phyloP scores from a whole-genome alignment of 768 basidiomycete genomes.

The Sporobolomyces roseus region DNA sequence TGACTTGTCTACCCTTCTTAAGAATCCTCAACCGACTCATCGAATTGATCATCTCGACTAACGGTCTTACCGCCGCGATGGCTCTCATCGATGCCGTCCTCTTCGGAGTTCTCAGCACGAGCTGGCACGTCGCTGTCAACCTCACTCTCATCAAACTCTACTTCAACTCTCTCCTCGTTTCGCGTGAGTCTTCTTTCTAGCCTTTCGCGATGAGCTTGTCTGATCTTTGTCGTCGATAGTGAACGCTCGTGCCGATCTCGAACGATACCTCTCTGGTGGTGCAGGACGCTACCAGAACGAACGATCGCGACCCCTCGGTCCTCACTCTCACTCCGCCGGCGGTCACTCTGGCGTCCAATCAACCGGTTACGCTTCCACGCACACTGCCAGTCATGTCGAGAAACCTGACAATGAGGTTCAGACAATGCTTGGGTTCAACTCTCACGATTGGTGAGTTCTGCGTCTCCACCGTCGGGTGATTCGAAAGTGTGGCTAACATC shows the following conservation, averaged over 20 bases:
- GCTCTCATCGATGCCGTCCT: slow-evolving; percentile 27
- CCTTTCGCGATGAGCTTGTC: background rate
- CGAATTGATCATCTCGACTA: slow-evolving; percentile 13
- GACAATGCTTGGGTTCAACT: slow-evolving; percentile 6
- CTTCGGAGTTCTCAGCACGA: no score
- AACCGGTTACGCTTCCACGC: background rate
- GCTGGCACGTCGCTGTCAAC: no score
- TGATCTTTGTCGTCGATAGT: background rate
- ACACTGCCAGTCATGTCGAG: slow-evolving; percentile 7
- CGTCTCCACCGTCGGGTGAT: no score
- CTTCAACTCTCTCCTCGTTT: slow-evolving; percentile 51
- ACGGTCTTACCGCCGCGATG: slow-evolving; percentile 1
- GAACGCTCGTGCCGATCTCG: slow-evolving; percentile 13
- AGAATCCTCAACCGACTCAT: slow-evolving; percentile 18
- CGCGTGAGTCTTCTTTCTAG: slow-evolving; percentile 36
- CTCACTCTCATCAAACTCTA: slow-evolving; percentile 49
- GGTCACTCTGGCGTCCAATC: background rate
- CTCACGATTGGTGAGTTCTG: slow-evolving; percentile 8
- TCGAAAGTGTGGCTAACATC: no score
- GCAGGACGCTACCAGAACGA: background rate
- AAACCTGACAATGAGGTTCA: background rate
- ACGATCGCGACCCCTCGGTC: background rate
- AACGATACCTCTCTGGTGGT: slow-evolving; percentile 10
- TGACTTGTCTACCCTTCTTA: no score
- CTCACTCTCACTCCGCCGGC: background rate